Evolutionary conservation across 2,329 filamentous ascomycete genomes (phyloP).

Genomic region (Apiospora arundinis): DNA sequence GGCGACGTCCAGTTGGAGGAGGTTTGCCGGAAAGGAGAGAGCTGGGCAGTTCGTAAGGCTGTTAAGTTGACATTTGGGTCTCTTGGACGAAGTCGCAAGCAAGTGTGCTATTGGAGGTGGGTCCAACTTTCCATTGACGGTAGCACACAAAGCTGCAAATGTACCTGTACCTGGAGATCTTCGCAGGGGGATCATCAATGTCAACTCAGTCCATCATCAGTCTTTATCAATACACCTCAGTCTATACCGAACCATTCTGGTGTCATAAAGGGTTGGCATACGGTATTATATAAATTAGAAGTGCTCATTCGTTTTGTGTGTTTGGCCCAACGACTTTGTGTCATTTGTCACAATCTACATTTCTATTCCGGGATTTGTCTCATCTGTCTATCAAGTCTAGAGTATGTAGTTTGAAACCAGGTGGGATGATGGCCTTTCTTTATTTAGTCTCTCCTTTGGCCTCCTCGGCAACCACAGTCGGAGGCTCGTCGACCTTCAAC

Average conservation of each 20-base stretch:
- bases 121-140: neutral
- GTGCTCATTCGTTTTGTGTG: too few relatives aligned
- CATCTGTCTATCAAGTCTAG: conserved; percentile 6
- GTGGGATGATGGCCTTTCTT: neutral
- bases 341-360: neutral
- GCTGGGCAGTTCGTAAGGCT: neutral
- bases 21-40: neutral
- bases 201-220: neutral
- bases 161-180: conserved; percentile 16
- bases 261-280: neutral
- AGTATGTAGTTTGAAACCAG: neutral
- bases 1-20: neutral
- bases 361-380: neutral
- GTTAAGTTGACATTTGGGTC: neutral
- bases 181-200: conserved; percentile 6
- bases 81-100: conserved; percentile 2
- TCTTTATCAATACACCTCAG: neutral
- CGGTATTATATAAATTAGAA: neutral
- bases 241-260: conserved; percentile 8
- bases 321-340: neutral
- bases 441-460: neutral
- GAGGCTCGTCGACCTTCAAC: conserved; percentile 16
- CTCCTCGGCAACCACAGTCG: neutral
- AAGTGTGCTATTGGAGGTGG: conserved; percentile 13
- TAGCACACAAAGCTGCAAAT: conserved; percentile 3